A percentile compares a stretch with the other conserved stretches of the same genome.
Conservation (phyloP, 2,329 filamentous ascomycete species). For the Claviceps sp. region DNA sequence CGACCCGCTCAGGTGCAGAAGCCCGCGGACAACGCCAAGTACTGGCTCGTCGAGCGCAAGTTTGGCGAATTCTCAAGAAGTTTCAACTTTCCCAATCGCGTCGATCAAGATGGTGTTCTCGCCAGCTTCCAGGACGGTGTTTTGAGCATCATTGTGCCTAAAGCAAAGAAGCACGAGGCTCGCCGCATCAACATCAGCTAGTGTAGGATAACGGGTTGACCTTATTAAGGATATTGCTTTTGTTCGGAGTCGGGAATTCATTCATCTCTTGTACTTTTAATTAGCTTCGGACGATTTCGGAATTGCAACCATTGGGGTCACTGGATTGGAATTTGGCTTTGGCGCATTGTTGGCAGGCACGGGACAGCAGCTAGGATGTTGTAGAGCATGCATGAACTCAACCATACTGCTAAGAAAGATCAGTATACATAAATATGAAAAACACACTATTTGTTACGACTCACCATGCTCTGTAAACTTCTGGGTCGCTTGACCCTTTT, state of each 20-base stretch:
- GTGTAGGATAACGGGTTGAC: background rate
- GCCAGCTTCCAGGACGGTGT: slow-evolving; percentile 54
- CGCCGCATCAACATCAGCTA: slow-evolving; percentile 43
- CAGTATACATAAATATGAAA: background rate
- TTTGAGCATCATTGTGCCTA: slow-evolving; percentile 50
- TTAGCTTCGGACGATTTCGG: background rate
- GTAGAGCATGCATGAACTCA: background rate
- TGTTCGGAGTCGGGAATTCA: background rate
- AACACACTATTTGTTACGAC: background rate
- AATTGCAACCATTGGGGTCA: slow-evolving; percentile 1
- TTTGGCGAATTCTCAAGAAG: slow-evolving; percentile 54
- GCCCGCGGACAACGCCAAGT: slow-evolving; percentile 37
- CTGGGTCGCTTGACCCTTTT: background rate
- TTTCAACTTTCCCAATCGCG: slow-evolving; percentile 52
- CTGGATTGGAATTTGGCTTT: background rate
- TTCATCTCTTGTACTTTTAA: background rate
- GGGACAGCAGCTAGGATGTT: background rate
- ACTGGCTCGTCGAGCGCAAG: slow-evolving; percentile 57
- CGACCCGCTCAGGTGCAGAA: slow-evolving; percentile 16
- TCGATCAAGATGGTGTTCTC: slow-evolving; percentile 48
- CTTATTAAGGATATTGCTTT: background rate
- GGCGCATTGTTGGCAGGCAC: background rate
- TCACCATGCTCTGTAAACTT: background rate
- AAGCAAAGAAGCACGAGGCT: slow-evolving; percentile 45
- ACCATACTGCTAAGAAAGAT: background rate